These are phyloP conservation scores for Gnaphalium uliginosum DNA, from an alignment of 129 eudicot genomes.

Conservation along the genomic window DNA sequence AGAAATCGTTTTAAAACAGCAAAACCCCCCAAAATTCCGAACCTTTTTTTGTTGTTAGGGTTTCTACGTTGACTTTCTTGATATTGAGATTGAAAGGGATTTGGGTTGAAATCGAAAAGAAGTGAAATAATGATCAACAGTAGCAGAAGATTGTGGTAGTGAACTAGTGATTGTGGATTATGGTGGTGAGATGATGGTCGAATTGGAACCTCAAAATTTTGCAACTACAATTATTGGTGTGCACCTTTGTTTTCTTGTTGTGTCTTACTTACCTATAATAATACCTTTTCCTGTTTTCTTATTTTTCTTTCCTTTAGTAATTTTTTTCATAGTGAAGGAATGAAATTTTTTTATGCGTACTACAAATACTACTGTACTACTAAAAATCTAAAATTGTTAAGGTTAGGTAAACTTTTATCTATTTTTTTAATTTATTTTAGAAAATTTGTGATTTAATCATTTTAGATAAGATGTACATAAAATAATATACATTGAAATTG, in stretches of 20 bases:
- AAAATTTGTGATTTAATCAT: too few species aligned
- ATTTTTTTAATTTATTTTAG: too few species aligned
- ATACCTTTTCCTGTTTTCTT: neutral
- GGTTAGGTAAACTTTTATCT: too few species aligned
- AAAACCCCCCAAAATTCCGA: neutral
- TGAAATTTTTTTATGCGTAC: too few species aligned
- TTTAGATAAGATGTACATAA: too few species aligned
- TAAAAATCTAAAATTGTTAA: too few species aligned
- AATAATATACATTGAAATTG: too few species aligned
- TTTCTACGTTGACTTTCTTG: conserved; percentile 22
- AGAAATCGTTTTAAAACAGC: conserved; percentile 1
- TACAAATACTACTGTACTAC: too few species aligned
- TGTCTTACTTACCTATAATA: neutral
- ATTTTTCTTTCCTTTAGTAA: neutral
- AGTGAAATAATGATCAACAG: neutral
- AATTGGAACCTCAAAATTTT: conserved; percentile 15
- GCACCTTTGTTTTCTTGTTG: neutral
- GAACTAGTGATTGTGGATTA: too few species aligned
- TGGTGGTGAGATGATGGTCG: conserved; percentile 23
- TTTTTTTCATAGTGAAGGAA: too few species aligned
- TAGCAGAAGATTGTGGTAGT: too few species aligned
- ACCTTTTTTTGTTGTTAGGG: conserved; percentile 1
- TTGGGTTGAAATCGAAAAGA: neutral
- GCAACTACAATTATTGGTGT: conserved; percentile 15
- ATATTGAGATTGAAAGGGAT: neutral